Conservation (phyloP, 768 basidiomycete species). For the Psilocybe tampanensis region DNA sequence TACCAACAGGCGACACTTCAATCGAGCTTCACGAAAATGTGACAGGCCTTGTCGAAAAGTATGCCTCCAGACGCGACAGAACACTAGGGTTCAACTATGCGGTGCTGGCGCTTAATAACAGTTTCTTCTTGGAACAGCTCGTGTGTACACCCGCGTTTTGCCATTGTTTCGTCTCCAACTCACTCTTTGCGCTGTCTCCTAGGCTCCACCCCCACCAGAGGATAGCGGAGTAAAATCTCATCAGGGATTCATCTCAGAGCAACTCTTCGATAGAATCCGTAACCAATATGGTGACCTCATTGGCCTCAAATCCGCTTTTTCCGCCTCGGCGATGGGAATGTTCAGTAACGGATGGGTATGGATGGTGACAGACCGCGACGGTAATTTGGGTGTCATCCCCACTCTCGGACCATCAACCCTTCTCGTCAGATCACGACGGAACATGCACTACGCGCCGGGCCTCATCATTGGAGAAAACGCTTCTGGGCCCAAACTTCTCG, state of each 20-base stretch:
- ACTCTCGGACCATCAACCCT: slow-evolving; percentile 91
- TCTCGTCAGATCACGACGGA: slow-evolving; percentile 63
- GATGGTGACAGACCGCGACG: slow-evolving; percentile 74
- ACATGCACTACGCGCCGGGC: slow-evolving; percentile 24
- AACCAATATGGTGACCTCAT: slow-evolving; percentile 62
- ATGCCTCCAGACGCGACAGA: slow-evolving; percentile 57
- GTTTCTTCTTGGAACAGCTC: slow-evolving; percentile 87
- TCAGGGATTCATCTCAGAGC: slow-evolving; percentile 37
- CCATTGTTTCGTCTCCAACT: not conserved
- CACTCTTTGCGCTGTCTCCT: slow-evolving; percentile 10
- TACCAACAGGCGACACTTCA: slow-evolving; percentile 32
- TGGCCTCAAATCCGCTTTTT: slow-evolving; percentile 74
- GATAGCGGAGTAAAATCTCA: slow-evolving; percentile 32
- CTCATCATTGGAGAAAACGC: slow-evolving; percentile 22
- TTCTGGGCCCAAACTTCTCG: slow-evolving; percentile 20
- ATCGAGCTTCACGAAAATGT: slow-evolving; percentile 58
- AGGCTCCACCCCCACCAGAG: slow-evolving; percentile 43
- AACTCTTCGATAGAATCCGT: slow-evolving; percentile 38
- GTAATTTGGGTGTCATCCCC: slow-evolving; percentile 70
- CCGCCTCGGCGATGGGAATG: slow-evolving; percentile 77
- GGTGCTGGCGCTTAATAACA: slow-evolving; percentile 90
- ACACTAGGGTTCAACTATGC: slow-evolving; percentile 89
- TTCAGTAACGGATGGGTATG: slow-evolving; percentile 83
- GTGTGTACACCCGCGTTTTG: slow-evolving; percentile 50
- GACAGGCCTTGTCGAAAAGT: slow-evolving; percentile 71